Evolutionary conservation across 768 basidiomycete species (phyloP).

Genomic region (Lactarius sp.): DNA sequence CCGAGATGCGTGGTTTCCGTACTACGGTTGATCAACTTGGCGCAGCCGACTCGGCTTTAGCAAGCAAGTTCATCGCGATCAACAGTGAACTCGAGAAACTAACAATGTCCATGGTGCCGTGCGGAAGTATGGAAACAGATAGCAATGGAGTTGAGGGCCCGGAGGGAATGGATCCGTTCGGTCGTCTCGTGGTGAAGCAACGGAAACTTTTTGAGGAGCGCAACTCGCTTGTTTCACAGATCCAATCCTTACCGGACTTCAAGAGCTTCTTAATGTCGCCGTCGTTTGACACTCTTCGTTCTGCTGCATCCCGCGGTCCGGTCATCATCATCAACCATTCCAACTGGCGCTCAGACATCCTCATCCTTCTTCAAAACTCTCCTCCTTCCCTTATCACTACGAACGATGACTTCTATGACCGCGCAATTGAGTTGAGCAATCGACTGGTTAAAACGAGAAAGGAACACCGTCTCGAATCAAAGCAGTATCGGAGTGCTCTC

Average conservation of each 20-base stretch:
- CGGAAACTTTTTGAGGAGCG: conserved; percentile 1
- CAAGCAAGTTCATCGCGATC: neutral
- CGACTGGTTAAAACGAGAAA: neutral
- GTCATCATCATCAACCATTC: conserved; percentile 12
- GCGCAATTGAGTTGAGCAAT: neutral
- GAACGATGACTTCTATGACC: neutral
- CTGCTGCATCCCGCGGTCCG: conserved; percentile 1
- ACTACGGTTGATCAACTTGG: neutral
- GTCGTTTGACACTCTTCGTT: neutral
- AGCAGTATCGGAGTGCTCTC: neutral
- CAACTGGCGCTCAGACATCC: conserved; percentile 1
- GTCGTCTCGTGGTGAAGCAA: neutral
- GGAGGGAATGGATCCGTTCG: neutral
- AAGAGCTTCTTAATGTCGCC: neutral
- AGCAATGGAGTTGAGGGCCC: neutral
- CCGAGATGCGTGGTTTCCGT: conserved; percentile 13
- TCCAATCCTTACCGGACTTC: neutral
- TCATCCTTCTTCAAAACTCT: neutral
- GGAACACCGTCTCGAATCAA: neutral
- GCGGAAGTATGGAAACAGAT: neutral
- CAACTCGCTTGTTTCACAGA: neutral
- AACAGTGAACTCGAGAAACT: neutral
- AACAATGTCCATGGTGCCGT: neutral
- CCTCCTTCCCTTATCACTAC: neutral
- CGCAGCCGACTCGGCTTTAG: neutral